phyloP scores from a whole-genome alignment of 352 stramenopile genomes.

The Phytophthora lateralis region DNA sequence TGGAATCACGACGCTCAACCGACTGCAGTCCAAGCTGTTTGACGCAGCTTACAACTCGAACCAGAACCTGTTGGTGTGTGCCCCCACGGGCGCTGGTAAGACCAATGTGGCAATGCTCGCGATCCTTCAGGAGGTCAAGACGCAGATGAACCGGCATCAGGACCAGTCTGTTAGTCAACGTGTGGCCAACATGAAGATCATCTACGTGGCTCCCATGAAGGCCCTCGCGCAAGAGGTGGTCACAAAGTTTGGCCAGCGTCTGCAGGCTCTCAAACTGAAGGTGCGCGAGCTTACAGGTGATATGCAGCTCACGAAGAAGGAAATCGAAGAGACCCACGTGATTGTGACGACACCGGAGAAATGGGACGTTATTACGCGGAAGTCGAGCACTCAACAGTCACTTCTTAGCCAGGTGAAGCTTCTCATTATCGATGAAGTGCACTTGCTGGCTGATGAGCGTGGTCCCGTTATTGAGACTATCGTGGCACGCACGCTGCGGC shows the following conservation, averaged over 20 bases:
- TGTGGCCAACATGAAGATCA: conserved; percentile 91
- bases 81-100: conserved; percentile 95
- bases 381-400: conserved; percentile 92
- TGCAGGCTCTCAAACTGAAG: conserved; percentile 61
- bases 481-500: conserved; percentile 97
- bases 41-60: conserved; percentile 94
- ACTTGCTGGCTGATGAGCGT: conserved; percentile 98
- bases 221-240: conserved; percentile 99
- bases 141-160: conserved; percentile 56
- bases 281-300: conserved; percentile 97
- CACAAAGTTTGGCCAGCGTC: conserved; percentile 95
- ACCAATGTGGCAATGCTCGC: conserved; percentile 99
- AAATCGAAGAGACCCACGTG: conserved; percentile 96
- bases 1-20: conserved; percentile 92
- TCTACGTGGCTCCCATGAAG: conserved; percentile 98
- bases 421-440: conserved; percentile 99
- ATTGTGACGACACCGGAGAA: conserved; percentile 99
- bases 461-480: conserved; percentile 99
- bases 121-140: conserved; percentile 93
- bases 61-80: conserved; percentile 97
- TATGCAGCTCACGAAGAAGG: conserved; percentile 97
- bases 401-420: conserved; percentile 92
- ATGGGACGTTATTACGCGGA: conserved; percentile 99
- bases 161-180: conserved; percentile 24
- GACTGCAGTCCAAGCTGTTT: conserved; percentile 98